Percentiles rank a stretch among this genome's conserved stretches.
Evolutionary conservation across 805 yeast genomes (phyloP).

Genomic region (Saturnispora sekii): DNA sequence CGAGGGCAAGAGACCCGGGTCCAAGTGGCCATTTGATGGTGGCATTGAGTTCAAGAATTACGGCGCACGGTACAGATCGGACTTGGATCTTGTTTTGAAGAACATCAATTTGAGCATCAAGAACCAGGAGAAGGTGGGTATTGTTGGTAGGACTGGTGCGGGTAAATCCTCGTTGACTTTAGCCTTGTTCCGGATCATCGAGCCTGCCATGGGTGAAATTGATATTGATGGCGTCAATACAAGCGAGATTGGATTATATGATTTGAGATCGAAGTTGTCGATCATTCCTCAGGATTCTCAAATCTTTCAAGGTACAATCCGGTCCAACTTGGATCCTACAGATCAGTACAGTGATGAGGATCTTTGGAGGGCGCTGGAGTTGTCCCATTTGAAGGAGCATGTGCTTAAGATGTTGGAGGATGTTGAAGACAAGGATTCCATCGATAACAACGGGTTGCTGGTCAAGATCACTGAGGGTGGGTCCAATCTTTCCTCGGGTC

Average conservation of each 20-base stretch:
- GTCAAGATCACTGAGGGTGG: slow-evolving; percentile 28
- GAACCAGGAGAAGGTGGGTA: slow-evolving; percentile 80
- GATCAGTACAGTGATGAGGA: slow-evolving; percentile 57
- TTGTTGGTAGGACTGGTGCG: slow-evolving; percentile 96
- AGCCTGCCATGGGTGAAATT: slow-evolving; percentile 53
- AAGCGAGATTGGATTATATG: slow-evolving; percentile 59
- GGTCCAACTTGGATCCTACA: slow-evolving; percentile 84
- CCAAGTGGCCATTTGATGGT: slow-evolving; percentile 68
- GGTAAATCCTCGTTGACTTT: slow-evolving; percentile 83
- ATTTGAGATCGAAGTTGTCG: slow-evolving; percentile 65
- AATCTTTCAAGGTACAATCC: slow-evolving; percentile 75
- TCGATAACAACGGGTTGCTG: slow-evolving; percentile 20
- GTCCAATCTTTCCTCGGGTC: slow-evolving; percentile 79
- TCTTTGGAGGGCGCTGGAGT: slow-evolving; percentile 71
- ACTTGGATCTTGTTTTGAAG: slow-evolving; percentile 69
- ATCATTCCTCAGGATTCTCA: slow-evolving; percentile 95
- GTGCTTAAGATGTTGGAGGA: slow-evolving; percentile 44
- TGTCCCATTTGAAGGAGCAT: slow-evolving; percentile 68
- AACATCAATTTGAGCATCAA: slow-evolving; percentile 53
- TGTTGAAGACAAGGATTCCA: slow-evolving; percentile 31
- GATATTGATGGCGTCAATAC: slow-evolving; percentile 64
- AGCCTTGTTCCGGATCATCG: slow-evolving; percentile 79
- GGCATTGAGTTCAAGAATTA: slow-evolving; percentile 58
- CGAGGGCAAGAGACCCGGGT: slow-evolving; percentile 47
- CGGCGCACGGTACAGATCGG: slow-evolving; percentile 77